Base-by-base conservation (phyloP, 2,329 filamentous ascomycete genomes). In the Parafenestella ontariensis region DNA sequence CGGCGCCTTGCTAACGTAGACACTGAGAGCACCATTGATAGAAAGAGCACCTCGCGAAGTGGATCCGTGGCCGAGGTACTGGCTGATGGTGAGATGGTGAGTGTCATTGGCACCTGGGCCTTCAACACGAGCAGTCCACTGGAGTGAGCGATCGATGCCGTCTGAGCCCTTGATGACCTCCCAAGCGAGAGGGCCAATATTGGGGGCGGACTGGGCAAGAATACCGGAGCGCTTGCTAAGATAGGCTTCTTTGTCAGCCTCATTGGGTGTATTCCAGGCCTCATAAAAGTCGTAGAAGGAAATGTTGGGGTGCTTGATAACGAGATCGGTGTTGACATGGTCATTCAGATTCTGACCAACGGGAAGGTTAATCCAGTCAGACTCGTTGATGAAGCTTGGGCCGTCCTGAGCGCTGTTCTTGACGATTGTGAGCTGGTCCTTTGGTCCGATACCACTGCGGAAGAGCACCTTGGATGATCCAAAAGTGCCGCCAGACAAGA, bases 401-500 rank as follows among this genome's bases (percentile, higher is more conserved):
- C 79, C 77, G 56, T 81, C 80, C 7, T 61, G 52, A 18, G 65
- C 71, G 51, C 79, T 81, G 59, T 69, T 71, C 66, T 78, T 74
- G 34, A 82, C 81, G 21, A 76, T 69, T 39, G 71, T 71, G 41
- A 82, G 77, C 67, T 81, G 78, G 40, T 76, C 77, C 46, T 74
- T 73, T 20, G 87, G 87, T 4, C 88, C 89, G 59, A 89, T 91
- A 61, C 89, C 87, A 76, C 85, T 88, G 65, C 87, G 82, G 74
- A 90, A 80, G 2, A 91, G 81, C 43, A 92, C 78, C 74, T 89
- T 89, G 13, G 87, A 80, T 1, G 87, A 87, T n/a, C 87, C 87
- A 58, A 91, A 89, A 1, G 88, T 79, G 43, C 89, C 89, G 1
- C 87, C 85, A 17, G 89, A 84, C 28, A 91, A 77, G 61, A 91